These are phyloP conservation scores for Termitomyces sp. DNA, from an alignment of 768 basidiomycete species.

Conservation along the genomic window DNA sequence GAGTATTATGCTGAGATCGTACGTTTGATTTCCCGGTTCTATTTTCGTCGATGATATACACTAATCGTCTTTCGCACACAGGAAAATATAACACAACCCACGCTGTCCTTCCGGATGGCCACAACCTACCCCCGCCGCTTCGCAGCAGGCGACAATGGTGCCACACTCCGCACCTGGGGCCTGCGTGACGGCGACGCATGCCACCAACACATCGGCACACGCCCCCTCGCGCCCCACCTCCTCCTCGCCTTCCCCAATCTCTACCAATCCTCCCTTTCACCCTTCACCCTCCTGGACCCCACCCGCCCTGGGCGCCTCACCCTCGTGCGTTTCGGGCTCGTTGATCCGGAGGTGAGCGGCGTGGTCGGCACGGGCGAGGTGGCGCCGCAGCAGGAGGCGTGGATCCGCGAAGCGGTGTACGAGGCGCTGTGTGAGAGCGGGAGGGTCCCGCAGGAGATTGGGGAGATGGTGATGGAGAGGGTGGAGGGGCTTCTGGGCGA, in stretches of 20 bases:
- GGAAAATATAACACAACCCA: constrained; percentile 36
- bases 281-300: constrained; percentile 34
- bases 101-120: constrained; percentile 45
- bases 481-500: constrained; percentile 34
- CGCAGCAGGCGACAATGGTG: constrained; percentile 38
- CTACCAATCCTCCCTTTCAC: constrained; percentile 41
- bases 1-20: constrained; percentile 37
- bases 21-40: constrained; percentile 9
- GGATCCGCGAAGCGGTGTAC: constrained; percentile 34
- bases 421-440: constrained; percentile 20
- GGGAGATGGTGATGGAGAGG: constrained; percentile 32
- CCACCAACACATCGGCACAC: constrained; percentile 41
- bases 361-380: constrained; percentile 38
- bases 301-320: constrained; percentile 36
- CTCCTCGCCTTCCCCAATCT: constrained; percentile 51
- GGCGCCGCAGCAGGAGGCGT: constrained; percentile 45
- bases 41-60: too few relatives aligned
- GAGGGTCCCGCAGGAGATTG: constrained; percentile 38
- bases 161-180: constrained; percentile 46
- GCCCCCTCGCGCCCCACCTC: constrained; percentile 30
- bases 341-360: constrained; percentile 38
- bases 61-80: constrained; percentile 9
- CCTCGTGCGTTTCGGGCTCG: constrained; percentile 41
- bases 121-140: constrained; percentile 41
- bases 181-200: constrained; percentile 39